phyloP scores from a whole-genome alignment of 73 alveolate genomes.

The Uronychia binucleata region DNA sequence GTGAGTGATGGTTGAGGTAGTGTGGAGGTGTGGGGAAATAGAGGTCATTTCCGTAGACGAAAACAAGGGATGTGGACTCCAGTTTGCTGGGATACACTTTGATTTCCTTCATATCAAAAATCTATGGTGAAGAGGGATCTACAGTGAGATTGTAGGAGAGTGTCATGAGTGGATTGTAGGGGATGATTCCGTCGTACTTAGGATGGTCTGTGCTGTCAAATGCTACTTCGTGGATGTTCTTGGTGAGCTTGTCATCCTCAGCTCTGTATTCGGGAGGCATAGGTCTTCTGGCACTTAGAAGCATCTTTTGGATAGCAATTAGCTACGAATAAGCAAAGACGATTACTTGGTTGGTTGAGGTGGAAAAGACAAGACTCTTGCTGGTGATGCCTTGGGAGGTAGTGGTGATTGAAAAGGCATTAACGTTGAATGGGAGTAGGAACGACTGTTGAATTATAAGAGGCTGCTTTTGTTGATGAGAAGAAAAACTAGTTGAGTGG shows the following conservation, averaged over 20 bases:
- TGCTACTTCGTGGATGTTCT: not conserved
- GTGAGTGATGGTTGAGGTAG: too few species aligned
- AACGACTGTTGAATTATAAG: conserved; percentile 60
- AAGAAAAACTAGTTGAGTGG: conserved; percentile 22
- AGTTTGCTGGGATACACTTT: conserved; percentile 50
- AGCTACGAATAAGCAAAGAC: too few species aligned
- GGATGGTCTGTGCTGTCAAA: conserved; percentile 51
- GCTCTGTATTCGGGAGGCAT: conserved; percentile 23
- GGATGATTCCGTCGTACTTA: conserved; percentile 63
- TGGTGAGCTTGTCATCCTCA: conserved; percentile 7
- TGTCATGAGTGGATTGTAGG: conserved; percentile 24
- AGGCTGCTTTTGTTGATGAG: conserved; percentile 35
- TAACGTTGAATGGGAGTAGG: conserved; percentile 43
- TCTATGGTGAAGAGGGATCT: not conserved
- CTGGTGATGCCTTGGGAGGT: conserved; percentile 67
- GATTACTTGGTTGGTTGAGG: conserved; percentile 36
- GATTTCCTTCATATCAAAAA: conserved; percentile 21
- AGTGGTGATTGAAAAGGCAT: conserved; percentile 43
- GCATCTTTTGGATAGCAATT: conserved; percentile 25
- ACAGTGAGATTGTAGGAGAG: conserved; percentile 31
- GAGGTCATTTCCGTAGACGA: conserved; percentile 61
- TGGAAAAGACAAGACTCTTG: conserved; percentile 43
- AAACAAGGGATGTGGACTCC: conserved; percentile 62
- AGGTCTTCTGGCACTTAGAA: conserved; percentile 68
- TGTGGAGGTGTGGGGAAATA: conserved; percentile 46